Percentiles rank a stretch among this genome's conserved stretches.
Conservation (phyloP, 225 moss, liverwort and hornwort genomes). For the Pseudisothecium myosuroides region DNA sequence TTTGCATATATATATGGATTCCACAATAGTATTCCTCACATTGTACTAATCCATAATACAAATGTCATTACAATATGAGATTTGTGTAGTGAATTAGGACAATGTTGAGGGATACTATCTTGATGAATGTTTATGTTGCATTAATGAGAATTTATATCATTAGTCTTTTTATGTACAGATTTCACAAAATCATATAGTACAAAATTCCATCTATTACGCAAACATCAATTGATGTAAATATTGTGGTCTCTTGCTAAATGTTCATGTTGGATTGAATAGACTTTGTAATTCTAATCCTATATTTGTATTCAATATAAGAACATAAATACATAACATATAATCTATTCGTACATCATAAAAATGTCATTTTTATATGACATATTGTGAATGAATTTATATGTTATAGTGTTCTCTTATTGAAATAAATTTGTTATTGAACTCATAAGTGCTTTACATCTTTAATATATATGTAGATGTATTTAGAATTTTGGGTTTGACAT, state of each 20-base stretch:
- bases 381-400: not conserved
- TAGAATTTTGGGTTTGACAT: not conserved
- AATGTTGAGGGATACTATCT: rapidly evolving
- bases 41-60: not conserved
- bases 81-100: not conserved
- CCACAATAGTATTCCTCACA: not conserved
- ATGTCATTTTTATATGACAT: not conserved
- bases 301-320: rapidly evolving
- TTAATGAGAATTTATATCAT: not conserved
- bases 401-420: not conserved
- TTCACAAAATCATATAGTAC: not conserved
- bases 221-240: not conserved
- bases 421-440: not conserved
- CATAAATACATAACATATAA: no score
- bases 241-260: not conserved
- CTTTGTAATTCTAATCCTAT: not conserved
- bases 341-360: not conserved
- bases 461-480: not conserved
- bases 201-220: no score
- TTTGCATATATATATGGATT: not conserved
- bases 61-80: not conserved
- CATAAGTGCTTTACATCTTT: not conserved
- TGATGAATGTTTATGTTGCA: not conserved
- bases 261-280: not conserved
- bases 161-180: not conserved